These are phyloP conservation scores for Saccharomyces cerevisiae DNA, from an alignment of 805 yeast genomes.

Conservation along the genomic window DNA sequence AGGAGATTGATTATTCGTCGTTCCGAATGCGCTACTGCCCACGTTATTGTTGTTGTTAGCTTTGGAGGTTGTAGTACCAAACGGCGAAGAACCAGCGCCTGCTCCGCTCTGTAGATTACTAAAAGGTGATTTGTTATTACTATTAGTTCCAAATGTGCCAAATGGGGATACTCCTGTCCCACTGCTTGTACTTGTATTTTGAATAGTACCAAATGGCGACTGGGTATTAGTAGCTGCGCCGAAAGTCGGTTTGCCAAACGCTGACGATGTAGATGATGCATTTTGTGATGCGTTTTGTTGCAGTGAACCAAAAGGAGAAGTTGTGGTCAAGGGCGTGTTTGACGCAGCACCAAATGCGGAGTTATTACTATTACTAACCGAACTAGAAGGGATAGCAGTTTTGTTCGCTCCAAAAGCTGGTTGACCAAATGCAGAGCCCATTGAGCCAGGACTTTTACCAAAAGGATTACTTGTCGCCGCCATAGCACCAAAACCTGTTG, in stretches of 20 bases:
- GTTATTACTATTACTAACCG: background rate
- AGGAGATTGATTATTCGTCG: background rate
- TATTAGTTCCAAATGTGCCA: background rate
- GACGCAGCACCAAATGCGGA: slow-evolving; percentile 17
- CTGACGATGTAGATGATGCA: background rate
- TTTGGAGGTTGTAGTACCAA: slow-evolving; percentile 2
- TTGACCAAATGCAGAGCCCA: slow-evolving; percentile 5
- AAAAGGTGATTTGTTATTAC: slow-evolving; percentile 6
- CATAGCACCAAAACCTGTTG: slow-evolving; percentile 11
- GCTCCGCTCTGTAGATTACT: slow-evolving; percentile 3
- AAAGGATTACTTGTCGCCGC: background rate
- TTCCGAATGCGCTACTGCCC: background rate
- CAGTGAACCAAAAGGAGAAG: slow-evolving; percentile 12
- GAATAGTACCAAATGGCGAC: slow-evolving; percentile 14
- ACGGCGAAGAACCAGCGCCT: slow-evolving; percentile 6
- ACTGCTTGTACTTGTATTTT: slow-evolving; percentile 2
- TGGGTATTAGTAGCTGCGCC: slow-evolving; percentile 10
- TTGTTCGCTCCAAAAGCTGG: slow-evolving; percentile 4
- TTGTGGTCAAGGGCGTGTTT: slow-evolving; percentile 1
- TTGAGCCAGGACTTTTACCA: slow-evolving; percentile 2
- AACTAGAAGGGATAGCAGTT: background rate
- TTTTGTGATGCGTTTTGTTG: slow-evolving; percentile 2
- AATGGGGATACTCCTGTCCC: slow-evolving; percentile 8
- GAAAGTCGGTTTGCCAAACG: slow-evolving; percentile 22
- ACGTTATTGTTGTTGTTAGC: background rate